A percentile compares a stretch with the other conserved stretches of the same genome.
These are phyloP conservation scores for Stephania yunnanensis DNA, from an alignment of 164 flowering plant species.

Conservation along the genomic window DNA sequence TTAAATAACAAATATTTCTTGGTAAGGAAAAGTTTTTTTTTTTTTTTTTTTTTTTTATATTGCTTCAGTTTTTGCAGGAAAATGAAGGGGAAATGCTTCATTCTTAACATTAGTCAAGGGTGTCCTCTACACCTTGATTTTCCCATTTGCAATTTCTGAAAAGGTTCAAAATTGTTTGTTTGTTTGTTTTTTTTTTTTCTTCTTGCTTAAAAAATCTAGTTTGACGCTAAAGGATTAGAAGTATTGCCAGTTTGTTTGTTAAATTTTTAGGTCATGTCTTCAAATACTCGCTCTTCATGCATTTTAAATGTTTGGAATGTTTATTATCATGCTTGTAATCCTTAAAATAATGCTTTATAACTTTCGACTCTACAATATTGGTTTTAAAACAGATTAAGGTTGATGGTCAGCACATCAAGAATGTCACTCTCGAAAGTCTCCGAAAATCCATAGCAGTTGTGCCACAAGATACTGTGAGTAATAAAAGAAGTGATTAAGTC, in stretches of 20 bases:
- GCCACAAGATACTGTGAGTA: conserved; percentile 90
- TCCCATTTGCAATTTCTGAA: neutral
- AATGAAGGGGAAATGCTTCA: too few relatives aligned
- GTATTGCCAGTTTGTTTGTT: neutral
- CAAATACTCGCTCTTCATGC: too few relatives aligned
- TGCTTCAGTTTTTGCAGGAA: too few relatives aligned
- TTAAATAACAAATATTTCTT: too few relatives aligned
- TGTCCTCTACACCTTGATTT: neutral
- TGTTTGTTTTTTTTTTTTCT: neutral
- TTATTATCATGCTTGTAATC: too few relatives aligned
- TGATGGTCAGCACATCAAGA: conserved; percentile 76
- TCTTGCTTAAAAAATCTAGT: neutral
- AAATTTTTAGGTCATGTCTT: neutral
- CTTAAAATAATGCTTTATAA: too few relatives aligned
- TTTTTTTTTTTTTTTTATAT: too few relatives aligned
- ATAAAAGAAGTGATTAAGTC: neutral
- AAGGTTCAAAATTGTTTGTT: neutral
- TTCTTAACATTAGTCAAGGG: neutral
- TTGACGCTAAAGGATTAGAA: neutral
- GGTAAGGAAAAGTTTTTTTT: too few relatives aligned
- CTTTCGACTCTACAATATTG: too few relatives aligned
- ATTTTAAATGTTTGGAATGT: too few relatives aligned
- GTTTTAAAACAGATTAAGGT: conserved; percentile 57
- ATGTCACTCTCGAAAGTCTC: conserved; percentile 69
- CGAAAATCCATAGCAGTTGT: conserved; percentile 87